These are phyloP conservation scores for Eruca vesicaria DNA, from an alignment of 441 rosid species.

Conservation along the genomic window DNA sequence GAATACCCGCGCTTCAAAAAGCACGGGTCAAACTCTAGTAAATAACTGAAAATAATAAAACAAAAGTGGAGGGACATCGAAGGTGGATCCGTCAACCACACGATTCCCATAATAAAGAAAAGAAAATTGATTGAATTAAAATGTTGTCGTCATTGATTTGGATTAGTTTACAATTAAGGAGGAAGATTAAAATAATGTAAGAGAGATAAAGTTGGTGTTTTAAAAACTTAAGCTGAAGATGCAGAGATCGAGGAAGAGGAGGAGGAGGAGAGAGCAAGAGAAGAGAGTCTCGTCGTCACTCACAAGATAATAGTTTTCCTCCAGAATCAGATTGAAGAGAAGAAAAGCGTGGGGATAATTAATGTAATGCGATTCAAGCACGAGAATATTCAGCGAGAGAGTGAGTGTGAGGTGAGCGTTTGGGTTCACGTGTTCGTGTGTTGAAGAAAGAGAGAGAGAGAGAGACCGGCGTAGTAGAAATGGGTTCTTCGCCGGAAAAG, in stretches of 20 bases:
- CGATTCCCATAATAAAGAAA: conserved; percentile 36
- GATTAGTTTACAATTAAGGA: conserved; percentile 25
- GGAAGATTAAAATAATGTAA: conserved; percentile 26
- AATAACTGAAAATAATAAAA: neutral
- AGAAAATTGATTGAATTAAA: neutral
- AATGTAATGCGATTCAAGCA: conserved; percentile 27
- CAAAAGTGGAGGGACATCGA: conserved; percentile 20
- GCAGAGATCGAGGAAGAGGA: conserved; percentile 31
- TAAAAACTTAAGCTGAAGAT: conserved; percentile 27
- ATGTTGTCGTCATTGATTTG: conserved; percentile 35
- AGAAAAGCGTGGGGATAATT: conserved; percentile 8
- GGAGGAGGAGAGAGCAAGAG: conserved; percentile 13
- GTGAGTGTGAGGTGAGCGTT: conserved; percentile 21
- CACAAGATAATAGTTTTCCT: neutral
- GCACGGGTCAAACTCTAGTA: too few relatives aligned
- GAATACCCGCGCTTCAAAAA: too few relatives aligned
- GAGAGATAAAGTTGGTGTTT: conserved; percentile 26
- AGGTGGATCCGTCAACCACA: conserved; percentile 47
- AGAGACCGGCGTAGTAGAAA: conserved; percentile 38
- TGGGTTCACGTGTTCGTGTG: conserved; percentile 39
- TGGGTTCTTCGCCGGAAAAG: conserved; percentile 39
- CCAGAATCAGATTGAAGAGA: neutral
- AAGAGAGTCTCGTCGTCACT: conserved; percentile 21
- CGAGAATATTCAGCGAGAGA: conserved; percentile 15
- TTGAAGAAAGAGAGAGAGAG: too few relatives aligned